Percentiles rank a stretch among this genome's conserved stretches.
Conservation (phyloP, 2,329 filamentous ascomycete species). For the Cladosporium halotolerans region DNA sequence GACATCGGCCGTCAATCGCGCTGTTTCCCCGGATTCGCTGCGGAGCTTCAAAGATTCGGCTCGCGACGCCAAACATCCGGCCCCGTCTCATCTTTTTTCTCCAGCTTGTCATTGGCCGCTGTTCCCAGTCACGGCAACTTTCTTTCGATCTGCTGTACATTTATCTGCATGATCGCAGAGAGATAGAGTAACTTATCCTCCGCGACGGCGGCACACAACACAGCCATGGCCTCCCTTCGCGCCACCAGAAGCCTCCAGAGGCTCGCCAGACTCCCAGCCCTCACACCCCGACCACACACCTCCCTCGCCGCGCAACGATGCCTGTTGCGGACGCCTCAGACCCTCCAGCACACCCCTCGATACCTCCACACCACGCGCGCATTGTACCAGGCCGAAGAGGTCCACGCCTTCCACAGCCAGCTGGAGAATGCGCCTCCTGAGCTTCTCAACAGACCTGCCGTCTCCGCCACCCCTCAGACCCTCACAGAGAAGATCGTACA, state of each 20-base stretch:
- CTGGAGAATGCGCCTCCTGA: conserved; percentile 60
- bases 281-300: conserved; percentile 2
- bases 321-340: conserved; percentile 2
- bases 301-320: conserved; percentile 9
- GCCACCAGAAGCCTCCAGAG: conserved; percentile 18
- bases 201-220: background rate
- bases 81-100: conserved; percentile 10
- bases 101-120: conserved; percentile 1
- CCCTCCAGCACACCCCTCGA: conserved; percentile 22
- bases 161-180: background rate
- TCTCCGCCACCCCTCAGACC: conserved; percentile 58
- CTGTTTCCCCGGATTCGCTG: background rate
- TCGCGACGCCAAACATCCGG: background rate
- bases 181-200: background rate
- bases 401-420: conserved; percentile 59
- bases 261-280: conserved; percentile 12
- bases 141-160: background rate
- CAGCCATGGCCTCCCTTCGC: conserved; percentile 16
- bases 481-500: conserved; percentile 92
- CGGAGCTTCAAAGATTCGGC: background rate
- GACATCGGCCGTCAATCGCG: too few species aligned
- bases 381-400: conserved; percentile 27
- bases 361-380: conserved; percentile 20
- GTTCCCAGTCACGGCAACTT: background rate
- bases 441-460: conserved; percentile 58